These are phyloP conservation scores for Datura wrightii DNA, from an alignment of 257 asterid species.

Conservation along the genomic window DNA sequence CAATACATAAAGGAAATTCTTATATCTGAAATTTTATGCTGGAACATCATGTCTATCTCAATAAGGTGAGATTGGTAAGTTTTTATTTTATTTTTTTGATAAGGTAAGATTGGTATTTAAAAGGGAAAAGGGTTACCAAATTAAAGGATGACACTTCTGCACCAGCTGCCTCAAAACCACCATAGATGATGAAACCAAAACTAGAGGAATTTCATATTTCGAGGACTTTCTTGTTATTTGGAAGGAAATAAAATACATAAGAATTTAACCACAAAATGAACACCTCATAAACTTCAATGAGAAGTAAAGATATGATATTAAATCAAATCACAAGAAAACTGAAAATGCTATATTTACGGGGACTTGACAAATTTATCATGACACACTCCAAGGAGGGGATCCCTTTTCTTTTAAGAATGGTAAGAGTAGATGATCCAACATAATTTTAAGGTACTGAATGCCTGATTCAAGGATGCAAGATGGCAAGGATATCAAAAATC, in stretches of 20 bases:
- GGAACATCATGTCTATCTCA: too few species aligned
- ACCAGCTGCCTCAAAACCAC: slow-evolving; percentile 90
- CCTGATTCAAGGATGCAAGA: not conserved
- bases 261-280: slow-evolving; percentile 1
- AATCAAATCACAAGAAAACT: not conserved
- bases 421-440: not conserved
- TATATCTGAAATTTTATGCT: too few species aligned
- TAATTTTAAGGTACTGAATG: not conserved
- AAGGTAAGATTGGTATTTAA: not conserved
- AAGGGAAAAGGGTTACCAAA: not conserved
- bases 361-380: not conserved
- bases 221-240: slow-evolving; percentile 79
- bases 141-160: slow-evolving; percentile 55
- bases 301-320: not conserved
- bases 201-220: slow-evolving; percentile 87
- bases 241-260: slow-evolving; percentile 24
- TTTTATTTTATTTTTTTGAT: too few species aligned
- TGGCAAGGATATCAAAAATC: not conserved
- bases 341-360: not conserved
- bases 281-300: not conserved
- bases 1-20: too few species aligned
- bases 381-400: not conserved
- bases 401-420: too few species aligned
- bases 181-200: slow-evolving; percentile 83
- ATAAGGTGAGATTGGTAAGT: too few species aligned